Conservation (phyloP, 176 grass and related monocot species). For the Saccharum officinarum region DNA sequence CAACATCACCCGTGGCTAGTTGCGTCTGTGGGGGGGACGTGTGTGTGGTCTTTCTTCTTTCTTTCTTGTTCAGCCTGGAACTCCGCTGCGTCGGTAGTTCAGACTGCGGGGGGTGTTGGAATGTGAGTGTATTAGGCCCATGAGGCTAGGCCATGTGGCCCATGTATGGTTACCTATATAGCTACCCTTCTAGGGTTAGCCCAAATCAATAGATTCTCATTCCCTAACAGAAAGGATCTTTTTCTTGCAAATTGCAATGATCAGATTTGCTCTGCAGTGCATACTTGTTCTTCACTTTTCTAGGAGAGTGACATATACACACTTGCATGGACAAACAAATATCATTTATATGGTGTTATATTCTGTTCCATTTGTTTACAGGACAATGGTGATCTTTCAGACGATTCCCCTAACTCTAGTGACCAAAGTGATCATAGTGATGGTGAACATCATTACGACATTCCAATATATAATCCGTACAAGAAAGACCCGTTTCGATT, state of each 20-base stretch:
- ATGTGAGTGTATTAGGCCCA: too few relatives aligned
- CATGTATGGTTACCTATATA: too few relatives aligned
- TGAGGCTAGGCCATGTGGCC: too few relatives aligned
- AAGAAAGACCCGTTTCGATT: background rate
- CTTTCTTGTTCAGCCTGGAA: too few relatives aligned
- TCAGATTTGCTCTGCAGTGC: background rate
- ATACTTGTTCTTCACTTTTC: background rate
- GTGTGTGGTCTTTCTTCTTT: too few relatives aligned
- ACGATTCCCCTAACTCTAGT: background rate
- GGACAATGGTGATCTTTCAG: background rate
- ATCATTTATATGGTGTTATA: conserved; percentile 7
- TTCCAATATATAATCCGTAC: background rate
- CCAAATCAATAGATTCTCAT: too few relatives aligned
- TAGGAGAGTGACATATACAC: background rate
- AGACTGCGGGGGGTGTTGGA: too few relatives aligned
- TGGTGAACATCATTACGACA: background rate
- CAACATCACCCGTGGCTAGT: too few relatives aligned
- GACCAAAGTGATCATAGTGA: background rate
- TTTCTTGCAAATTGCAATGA: background rate
- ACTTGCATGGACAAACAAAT: background rate
- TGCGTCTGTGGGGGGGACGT: too few relatives aligned
- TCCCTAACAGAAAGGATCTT: too few relatives aligned
- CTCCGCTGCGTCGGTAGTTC: too few relatives aligned
- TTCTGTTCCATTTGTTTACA: conserved; percentile 18
- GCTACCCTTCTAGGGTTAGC: too few relatives aligned